Conservation (phyloP, 2,329 filamentous ascomycete species). For the Fusarium verticillioides region DNA sequence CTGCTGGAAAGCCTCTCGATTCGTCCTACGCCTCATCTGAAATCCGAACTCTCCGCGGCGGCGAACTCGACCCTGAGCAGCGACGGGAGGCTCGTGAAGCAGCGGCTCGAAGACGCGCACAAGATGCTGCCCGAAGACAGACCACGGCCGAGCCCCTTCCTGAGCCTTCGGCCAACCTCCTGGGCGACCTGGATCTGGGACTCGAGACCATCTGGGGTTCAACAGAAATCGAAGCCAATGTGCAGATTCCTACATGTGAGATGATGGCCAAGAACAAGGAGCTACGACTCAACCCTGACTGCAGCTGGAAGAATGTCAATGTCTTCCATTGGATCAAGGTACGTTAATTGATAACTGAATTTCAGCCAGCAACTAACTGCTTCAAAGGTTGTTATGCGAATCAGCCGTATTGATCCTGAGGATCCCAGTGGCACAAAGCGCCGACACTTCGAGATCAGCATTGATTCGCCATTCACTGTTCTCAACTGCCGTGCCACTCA, state of each 20-base stretch:
- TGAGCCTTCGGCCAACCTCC: slow-evolving; percentile 72
- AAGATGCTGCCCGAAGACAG: slow-evolving; percentile 59
- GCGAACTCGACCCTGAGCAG: slow-evolving; percentile 71
- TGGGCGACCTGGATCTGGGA: slow-evolving; percentile 80
- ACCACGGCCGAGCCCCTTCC: slow-evolving; percentile 57
- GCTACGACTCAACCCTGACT: slow-evolving; percentile 82
- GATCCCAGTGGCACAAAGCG: slow-evolving; percentile 78
- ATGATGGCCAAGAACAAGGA: slow-evolving; percentile 80
- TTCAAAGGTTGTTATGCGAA: slow-evolving; percentile 85
- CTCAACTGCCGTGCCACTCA: slow-evolving; percentile 94
- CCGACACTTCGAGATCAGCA: slow-evolving; percentile 94
- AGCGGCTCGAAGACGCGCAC: slow-evolving; percentile 64
- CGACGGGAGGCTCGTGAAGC: slow-evolving; percentile 60
- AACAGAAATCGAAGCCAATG: slow-evolving; percentile 94
- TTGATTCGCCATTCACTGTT: slow-evolving; percentile 94
- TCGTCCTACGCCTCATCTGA: slow-evolving; percentile 80
- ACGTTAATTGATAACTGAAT: slow-evolving; percentile 43
- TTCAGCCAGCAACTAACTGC: background rate
- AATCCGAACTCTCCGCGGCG: slow-evolving; percentile 80
- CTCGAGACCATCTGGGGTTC: slow-evolving; percentile 81
- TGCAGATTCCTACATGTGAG: slow-evolving; percentile 89
- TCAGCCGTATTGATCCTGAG: slow-evolving; percentile 83
- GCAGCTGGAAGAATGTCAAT: slow-evolving; percentile 92
- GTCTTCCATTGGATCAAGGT: slow-evolving; percentile 98
- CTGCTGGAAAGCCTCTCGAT: slow-evolving; percentile 79